These are phyloP conservation scores for Mortierella sp. DNA, from an alignment of 371 early-diverging fungal species.

Conservation along the genomic window DNA sequence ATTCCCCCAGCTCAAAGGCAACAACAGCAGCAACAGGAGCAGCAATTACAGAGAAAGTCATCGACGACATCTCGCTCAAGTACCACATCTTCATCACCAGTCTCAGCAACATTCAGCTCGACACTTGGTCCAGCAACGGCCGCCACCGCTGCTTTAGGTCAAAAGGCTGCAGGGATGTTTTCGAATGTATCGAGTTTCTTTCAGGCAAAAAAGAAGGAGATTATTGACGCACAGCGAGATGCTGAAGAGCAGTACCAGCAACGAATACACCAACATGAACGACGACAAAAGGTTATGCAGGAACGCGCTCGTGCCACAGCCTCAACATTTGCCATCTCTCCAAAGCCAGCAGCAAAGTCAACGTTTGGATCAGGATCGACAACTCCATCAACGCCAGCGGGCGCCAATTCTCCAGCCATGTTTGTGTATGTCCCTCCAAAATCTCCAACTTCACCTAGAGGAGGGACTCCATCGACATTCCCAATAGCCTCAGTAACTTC, in stretches of 20 bases:
- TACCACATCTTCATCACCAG: constrained; percentile 25
- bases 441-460: background rate
- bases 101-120: constrained; percentile 23
- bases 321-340: constrained; percentile 46
- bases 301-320: constrained; percentile 55
- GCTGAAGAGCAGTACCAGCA: constrained; percentile 54
- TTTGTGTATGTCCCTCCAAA: constrained; percentile 21
- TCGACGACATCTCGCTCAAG: constrained; percentile 13
- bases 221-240: constrained; percentile 62
- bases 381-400: background rate
- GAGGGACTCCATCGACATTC: background rate
- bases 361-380: background rate
- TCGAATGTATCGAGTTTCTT: constrained; percentile 70
- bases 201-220: constrained; percentile 66
- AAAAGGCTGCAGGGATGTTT: constrained; percentile 68
- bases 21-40: background rate
- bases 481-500: background rate
- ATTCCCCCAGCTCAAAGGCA: background rate
- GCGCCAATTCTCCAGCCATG: background rate
- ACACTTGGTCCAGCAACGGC: constrained; percentile 58
- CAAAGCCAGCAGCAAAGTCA: constrained; percentile 2
- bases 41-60: background rate
- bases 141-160: constrained; percentile 60
- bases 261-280: constrained; percentile 46
- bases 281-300: constrained; percentile 48